These are phyloP conservation scores for Cymbopogon flexuosus DNA, from an alignment of 202 grass and related monocot genomes.

Conservation along the genomic window DNA sequence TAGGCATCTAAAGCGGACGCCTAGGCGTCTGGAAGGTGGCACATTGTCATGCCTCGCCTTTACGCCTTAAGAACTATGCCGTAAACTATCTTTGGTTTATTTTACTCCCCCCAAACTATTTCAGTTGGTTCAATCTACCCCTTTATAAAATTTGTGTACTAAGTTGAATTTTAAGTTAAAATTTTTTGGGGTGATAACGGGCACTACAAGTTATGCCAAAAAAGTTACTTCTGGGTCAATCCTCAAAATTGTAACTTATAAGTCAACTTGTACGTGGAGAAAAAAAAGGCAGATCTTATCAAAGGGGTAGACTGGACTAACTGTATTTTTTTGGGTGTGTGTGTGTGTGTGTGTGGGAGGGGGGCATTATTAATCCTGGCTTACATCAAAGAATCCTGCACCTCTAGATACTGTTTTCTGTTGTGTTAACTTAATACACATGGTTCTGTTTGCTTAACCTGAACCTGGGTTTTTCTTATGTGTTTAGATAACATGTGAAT, in stretches of 20 bases:
- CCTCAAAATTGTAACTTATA: not conserved
- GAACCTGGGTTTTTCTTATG: slow-evolving; percentile 1
- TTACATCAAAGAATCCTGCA: slow-evolving; percentile 3
- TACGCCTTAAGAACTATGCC: too few relatives aligned
- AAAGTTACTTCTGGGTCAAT: not conserved
- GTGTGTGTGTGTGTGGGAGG: not conserved
- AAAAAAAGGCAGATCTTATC: not conserved
- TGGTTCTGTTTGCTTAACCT: slow-evolving; percentile 12
- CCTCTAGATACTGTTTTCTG: not conserved
- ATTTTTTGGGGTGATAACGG: not conserved
- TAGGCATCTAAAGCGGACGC: too few relatives aligned
- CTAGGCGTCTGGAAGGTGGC: too few relatives aligned
- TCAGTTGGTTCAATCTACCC: not conserved
- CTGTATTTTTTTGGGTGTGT: not conserved
- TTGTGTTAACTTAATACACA: not conserved
- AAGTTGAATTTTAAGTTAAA: not conserved
- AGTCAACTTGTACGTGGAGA: not conserved
- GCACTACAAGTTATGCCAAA: not conserved
- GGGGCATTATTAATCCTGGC: not conserved
- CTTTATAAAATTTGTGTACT: not conserved
- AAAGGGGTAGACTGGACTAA: not conserved
- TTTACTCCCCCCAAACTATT: not conserved
- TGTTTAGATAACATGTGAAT: slow-evolving; percentile 74
- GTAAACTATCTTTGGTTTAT: not conserved
- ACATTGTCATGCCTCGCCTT: not conserved